phyloP scores from a whole-genome alignment of 2,329 filamentous ascomycete species.

The Sporothrix pseudoabietina region DNA sequence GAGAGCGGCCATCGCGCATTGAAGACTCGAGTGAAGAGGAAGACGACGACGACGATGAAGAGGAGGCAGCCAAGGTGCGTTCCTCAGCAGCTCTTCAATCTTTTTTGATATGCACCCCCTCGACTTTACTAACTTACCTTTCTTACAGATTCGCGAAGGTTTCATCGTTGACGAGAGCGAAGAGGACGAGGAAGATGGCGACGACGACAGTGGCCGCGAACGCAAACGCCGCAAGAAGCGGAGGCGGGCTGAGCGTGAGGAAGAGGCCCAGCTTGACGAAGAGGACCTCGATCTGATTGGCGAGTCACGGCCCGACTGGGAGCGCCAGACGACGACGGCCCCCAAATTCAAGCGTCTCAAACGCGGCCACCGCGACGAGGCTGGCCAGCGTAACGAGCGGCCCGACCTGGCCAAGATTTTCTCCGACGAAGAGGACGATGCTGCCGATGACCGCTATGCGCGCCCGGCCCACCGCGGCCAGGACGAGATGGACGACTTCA shows the following conservation, averaged over 20 bases:
- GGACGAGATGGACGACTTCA: constrained; percentile 92
- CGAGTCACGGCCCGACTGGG: constrained; percentile 71
- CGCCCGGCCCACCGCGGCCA: constrained; percentile 60
- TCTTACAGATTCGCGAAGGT: constrained; percentile 75
- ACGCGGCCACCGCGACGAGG: constrained; percentile 79
- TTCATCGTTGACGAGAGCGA: constrained; percentile 96
- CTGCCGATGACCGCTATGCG: constrained; percentile 57
- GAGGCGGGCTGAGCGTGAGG: constrained; percentile 72
- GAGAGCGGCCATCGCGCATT: constrained; percentile 50
- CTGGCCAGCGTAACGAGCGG: constrained; percentile 63
- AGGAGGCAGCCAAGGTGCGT: constrained; percentile 72
- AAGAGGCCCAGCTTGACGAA: constrained; percentile 88
- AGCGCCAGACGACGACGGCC: constrained; percentile 65
- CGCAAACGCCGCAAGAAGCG: constrained; percentile 74
- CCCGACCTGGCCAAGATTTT: constrained; percentile 90
- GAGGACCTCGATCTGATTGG: constrained; percentile 96
- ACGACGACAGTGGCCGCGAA: constrained; percentile 56
- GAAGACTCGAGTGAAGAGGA: constrained; percentile 92
- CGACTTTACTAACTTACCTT: not conserved
- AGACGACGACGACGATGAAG: constrained; percentile 88
- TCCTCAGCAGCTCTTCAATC: not conserved
- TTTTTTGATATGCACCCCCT: not conserved
- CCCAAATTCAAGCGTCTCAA: constrained; percentile 96
- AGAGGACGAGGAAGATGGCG: constrained; percentile 69
- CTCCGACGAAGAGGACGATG: constrained; percentile 87